These are phyloP conservation scores for Calendula officinalis DNA, from an alignment of 129 eudicot genomes.

Conservation along the genomic window DNA sequence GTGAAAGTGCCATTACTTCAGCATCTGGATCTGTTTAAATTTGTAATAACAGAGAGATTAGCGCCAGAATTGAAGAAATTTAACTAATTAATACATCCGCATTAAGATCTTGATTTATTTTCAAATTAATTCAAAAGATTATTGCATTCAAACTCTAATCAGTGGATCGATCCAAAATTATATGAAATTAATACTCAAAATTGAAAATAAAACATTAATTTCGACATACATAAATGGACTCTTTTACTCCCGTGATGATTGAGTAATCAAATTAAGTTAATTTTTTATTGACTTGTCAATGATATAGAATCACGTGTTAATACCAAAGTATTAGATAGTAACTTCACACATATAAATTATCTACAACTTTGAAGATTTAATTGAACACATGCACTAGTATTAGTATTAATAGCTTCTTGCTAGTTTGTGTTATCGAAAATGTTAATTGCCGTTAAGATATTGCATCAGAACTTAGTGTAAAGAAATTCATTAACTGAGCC, in stretches of 20 bases:
- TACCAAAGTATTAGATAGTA: background rate
- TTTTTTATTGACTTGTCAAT: background rate
- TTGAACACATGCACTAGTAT: background rate
- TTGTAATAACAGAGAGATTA: slow-evolving; percentile 5
- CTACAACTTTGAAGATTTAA: no score
- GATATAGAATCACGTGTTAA: slow-evolving; percentile 4
- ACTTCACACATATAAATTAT: background rate
- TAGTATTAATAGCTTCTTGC: background rate
- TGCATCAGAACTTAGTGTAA: no score
- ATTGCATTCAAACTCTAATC: background rate
- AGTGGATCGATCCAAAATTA: background rate
- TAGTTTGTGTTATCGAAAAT: no score
- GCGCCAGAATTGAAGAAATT: slow-evolving; percentile 14
- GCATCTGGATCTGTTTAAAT: slow-evolving; percentile 86
- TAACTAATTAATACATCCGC: slow-evolving; percentile 1
- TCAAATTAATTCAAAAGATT: background rate
- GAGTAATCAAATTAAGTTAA: background rate
- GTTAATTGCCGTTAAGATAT: no score
- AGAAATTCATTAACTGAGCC: no score
- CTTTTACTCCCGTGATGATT: slow-evolving; percentile 11
- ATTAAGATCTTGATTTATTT: no score
- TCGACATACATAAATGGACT: slow-evolving; percentile 10
- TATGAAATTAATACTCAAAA: slow-evolving; percentile 11
- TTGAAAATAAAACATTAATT: background rate
- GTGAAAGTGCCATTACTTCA: slow-evolving; percentile 91